Evolutionary conservation across 306 rosid species (phyloP).

Genomic region (Cajanus cajan): DNA sequence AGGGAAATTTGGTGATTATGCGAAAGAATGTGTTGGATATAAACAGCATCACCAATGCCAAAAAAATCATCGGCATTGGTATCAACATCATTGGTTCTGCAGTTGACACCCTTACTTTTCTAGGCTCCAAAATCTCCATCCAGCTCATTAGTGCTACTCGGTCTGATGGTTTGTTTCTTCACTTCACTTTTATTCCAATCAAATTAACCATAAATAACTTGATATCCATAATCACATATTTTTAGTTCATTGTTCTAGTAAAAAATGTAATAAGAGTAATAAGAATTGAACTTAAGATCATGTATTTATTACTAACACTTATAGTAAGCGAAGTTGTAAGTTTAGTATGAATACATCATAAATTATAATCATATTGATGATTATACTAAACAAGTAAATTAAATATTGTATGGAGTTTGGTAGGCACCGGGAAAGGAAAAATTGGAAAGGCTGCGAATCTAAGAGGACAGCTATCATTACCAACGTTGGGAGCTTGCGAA

Average conservation of each 20-base stretch:
- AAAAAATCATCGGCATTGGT: not conserved
- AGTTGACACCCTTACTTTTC: constrained; percentile 22
- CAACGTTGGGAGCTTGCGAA: constrained; percentile 40
- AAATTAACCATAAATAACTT: too few relatives aligned
- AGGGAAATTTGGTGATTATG: constrained; percentile 41
- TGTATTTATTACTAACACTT: too few relatives aligned
- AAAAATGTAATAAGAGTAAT: too few relatives aligned
- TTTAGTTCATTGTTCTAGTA: too few relatives aligned
- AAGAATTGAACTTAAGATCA: too few relatives aligned
- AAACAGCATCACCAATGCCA: constrained; percentile 5
- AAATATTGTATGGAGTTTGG: not conserved
- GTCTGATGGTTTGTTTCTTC: constrained; percentile 16
- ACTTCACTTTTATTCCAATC: too few relatives aligned
- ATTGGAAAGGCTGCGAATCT: constrained; percentile 45
- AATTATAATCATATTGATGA: too few relatives aligned
- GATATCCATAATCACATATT: too few relatives aligned
- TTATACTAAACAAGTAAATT: not conserved
- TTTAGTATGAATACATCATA: too few relatives aligned
- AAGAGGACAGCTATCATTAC: constrained; percentile 37
- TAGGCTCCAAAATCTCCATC: constrained; percentile 32
- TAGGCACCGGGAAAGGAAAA: constrained; percentile 44
- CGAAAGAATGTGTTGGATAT: constrained; percentile 40
- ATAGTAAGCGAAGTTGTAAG: too few relatives aligned
- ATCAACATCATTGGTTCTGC: not conserved
- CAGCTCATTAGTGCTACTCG: constrained; percentile 38